Percentiles rank a stretch among this genome's conserved stretches.
phyloP scores from a whole-genome alignment of 2,329 filamentous ascomycete species.

The Microdochium paspali region DNA sequence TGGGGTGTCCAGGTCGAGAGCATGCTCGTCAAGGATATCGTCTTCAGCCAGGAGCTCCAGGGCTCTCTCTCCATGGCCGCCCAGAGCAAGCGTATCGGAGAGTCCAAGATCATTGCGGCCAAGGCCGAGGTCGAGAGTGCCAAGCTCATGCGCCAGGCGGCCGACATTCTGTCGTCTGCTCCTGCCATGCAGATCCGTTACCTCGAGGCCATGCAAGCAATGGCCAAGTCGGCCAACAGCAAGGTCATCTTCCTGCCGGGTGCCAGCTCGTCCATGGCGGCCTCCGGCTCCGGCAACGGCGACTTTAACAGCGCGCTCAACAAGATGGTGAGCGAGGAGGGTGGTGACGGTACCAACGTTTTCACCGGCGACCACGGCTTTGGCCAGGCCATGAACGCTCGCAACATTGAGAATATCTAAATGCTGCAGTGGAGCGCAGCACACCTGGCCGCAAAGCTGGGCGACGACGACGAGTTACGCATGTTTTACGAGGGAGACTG shows the following conservation, averaged over 20 bases:
- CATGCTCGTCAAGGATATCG: conserved; percentile 99
- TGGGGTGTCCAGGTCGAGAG: conserved; percentile 97
- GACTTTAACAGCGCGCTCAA: conserved; percentile 31
- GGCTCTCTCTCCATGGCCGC: conserved; percentile 97
- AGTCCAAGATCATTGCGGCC: conserved; percentile 96
- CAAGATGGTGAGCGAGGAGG: conserved; percentile 19
- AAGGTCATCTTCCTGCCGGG: conserved; percentile 80
- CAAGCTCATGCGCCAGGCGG: conserved; percentile 87
- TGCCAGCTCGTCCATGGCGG: conserved; percentile 49
- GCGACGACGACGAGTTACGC: not conserved
- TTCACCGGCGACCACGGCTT: conserved; percentile 51
- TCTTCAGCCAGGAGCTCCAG: conserved; percentile 92
- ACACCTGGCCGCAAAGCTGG: too few species aligned
- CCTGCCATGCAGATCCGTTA: conserved; percentile 98
- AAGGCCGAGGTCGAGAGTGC: conserved; percentile 94
- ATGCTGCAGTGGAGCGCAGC: too few species aligned
- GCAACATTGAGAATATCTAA: conserved; percentile 80
- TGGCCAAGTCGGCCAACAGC: conserved; percentile 87
- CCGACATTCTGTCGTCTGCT: conserved; percentile 83
- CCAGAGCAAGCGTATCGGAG: conserved; percentile 95
- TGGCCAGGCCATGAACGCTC: conserved; percentile 72
- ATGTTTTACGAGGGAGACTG: not conserved
- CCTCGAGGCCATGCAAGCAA: conserved; percentile 96
- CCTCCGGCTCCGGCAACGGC: conserved; percentile 8
- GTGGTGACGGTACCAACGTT: conserved; percentile 43